Evolutionary conservation across 345 rosid genomes (phyloP), one percentile per base, ranked within the genome.

Genomic region (Excoecaria agallocha): DNA sequence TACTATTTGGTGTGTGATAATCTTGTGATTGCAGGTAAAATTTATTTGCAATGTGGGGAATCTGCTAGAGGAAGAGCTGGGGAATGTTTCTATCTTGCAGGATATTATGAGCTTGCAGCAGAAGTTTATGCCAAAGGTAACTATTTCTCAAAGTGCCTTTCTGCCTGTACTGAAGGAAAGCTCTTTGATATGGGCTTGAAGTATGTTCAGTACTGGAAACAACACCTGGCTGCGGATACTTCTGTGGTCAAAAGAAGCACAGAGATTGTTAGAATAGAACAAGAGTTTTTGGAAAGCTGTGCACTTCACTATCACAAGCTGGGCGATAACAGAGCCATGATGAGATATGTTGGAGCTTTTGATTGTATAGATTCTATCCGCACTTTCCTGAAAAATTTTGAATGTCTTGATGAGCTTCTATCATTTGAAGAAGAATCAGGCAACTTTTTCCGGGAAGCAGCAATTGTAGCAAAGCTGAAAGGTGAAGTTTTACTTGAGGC

Each of bases 31-130:
- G 66, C 78, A 87, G 90, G 87, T 38, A 70, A 62, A 43, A 76
- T 83, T 24, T 87, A 79, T 73, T 46, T 81, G 82, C 82, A 82
- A 67, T 83, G 85, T 72, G 84, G 84, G 55, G 77, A 80, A 30
- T 67, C 80, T 60, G 74, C 76, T 19, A 30, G 74, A 45, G 78
- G 77, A 69, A 83, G 68, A 74, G 90, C 88, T 12, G 90, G 86
- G 46, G 85, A 83, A 15, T 83, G 90, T 69, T 83, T 86, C 66
- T 37, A n/a, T 73, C 82, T 55, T 15, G 85, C 85, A 22, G 71
- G 80, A 59, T 6, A 67, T 37, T 83, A 79, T 71, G 46, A 37
- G 52, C 55, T 22, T 58, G 88, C 85, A 60, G 88, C 86, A 8
- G 81, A 85, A 56, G 82, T 74, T 7, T 86, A 81, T 72, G 86